Percentiles rank a stretch among this genome's conserved stretches.
Evolutionary conservation across 1,284 basidiomycete species (phyloP).

Genomic region (Leccinum pachyderme): DNA sequence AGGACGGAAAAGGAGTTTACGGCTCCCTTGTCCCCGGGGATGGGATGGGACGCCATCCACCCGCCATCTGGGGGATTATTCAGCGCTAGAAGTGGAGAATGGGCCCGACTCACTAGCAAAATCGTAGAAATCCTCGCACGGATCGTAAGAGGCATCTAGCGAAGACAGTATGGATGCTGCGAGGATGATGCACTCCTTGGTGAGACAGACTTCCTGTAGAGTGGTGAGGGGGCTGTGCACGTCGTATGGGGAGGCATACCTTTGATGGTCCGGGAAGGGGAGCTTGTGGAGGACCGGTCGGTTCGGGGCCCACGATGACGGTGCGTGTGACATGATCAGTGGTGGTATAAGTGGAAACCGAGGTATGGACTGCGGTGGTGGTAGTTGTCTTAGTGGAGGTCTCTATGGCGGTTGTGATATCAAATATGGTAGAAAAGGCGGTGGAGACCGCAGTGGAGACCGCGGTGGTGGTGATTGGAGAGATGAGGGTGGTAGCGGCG

Average conservation of each 20-base stretch:
- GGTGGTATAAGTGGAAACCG: slow-evolving; percentile 37
- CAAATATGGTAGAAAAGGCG: slow-evolving; percentile 32
- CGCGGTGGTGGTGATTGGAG: slow-evolving; percentile 37
- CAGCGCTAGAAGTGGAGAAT: slow-evolving; percentile 5
- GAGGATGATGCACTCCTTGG: slow-evolving; percentile 79
- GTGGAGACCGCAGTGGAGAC: slow-evolving; percentile 25
- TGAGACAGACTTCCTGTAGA: slow-evolving; percentile 65
- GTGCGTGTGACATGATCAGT: slow-evolving; percentile 34
- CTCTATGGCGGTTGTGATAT: slow-evolving; percentile 32
- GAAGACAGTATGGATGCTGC: slow-evolving; percentile 81
- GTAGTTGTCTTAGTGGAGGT: slow-evolving; percentile 37
- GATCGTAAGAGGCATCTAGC: slow-evolving; percentile 82
- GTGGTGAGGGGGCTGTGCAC: background rate
- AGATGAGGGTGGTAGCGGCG: slow-evolving; percentile 31
- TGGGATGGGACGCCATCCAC: slow-evolving; percentile 77
- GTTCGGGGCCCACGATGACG: slow-evolving; percentile 34
- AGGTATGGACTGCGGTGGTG: slow-evolving; percentile 37
- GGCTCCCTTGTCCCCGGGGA: slow-evolving; percentile 81
- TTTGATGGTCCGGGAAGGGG: slow-evolving; percentile 29
- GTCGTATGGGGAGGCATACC: slow-evolving; percentile 11
- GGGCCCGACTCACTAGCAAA: slow-evolving; percentile 69
- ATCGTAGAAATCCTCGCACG: slow-evolving; percentile 94
- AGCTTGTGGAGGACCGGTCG: slow-evolving; percentile 32
- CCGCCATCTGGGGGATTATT: slow-evolving; percentile 58
- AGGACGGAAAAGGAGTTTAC: slow-evolving; percentile 65